Percentiles rank a stretch among this genome's conserved stretches.
phyloP scores from a whole-genome alignment of 2,329 filamentous ascomycete genomes.

The Daldinia eschscholtzii region DNA sequence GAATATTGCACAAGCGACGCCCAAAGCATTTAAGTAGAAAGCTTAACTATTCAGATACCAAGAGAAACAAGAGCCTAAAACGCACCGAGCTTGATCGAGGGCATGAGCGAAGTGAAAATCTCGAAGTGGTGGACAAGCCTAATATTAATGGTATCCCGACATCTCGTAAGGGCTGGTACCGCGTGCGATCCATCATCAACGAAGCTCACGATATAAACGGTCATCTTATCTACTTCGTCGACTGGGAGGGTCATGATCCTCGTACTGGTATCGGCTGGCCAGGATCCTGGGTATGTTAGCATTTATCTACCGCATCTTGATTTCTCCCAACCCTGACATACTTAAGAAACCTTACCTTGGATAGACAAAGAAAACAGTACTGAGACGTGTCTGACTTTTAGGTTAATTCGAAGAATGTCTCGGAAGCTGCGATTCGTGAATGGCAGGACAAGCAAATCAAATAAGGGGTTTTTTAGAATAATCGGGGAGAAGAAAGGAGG shows the following conservation, averaged over 20 bases:
- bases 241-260: constrained; percentile 49
- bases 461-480: neutral
- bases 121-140: neutral
- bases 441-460: constrained; percentile 26
- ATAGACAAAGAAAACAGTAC: neutral
- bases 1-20: neutral
- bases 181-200: constrained; percentile 43
- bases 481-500: neutral
- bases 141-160: constrained; percentile 19
- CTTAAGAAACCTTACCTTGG: neutral
- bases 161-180: constrained; percentile 43
- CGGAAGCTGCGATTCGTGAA: constrained; percentile 26
- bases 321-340: neutral
- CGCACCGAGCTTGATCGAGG: neutral
- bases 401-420: constrained; percentile 39
- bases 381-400: constrained; percentile 20
- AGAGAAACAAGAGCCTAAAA: neutral
- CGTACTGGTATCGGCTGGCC: constrained; percentile 47
- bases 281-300: constrained; percentile 46
- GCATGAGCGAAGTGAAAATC: neutral
- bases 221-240: constrained; percentile 44
- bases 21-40: neutral
- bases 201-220: constrained; percentile 32
- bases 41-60: neutral
- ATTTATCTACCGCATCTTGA: neutral